Evolutionary conservation across 495 filamentous ascomycete genomes (phyloP), one percentile per base, ranked within the genome.

Genomic region (Lindgomyces ingoldianus): DNA sequence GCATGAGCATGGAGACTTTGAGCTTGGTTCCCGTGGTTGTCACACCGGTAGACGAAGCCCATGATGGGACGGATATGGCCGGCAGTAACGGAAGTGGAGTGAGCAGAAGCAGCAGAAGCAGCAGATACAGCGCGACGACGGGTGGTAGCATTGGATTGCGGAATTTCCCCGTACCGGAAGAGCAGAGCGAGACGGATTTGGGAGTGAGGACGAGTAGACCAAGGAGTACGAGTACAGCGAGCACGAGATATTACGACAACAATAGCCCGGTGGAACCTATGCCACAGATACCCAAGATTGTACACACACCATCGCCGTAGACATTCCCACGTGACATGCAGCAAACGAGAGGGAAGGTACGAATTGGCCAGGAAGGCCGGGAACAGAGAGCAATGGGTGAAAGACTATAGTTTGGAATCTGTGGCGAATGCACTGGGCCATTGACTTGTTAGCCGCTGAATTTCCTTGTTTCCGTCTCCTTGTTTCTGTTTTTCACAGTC

Each of bases 1-100:
- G 65, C 4, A 42, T n/a, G 3, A 62, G 58, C 53, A 54, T 58
- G 44, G 65, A 68, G 14, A 62, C 49, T 1, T 33, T 61, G 16
- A 36, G 14, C 25, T 29, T 68, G 21, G 62, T 68, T n/a, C 65
- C 65, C 1, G 53, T 68, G 2, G 42, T 52, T n/a, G 60, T 68
- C 36, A 68, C 53, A 2, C 59, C 65, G 21, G 52, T 21, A 14
- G 59, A 63, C 26, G 59, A 53, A 19, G 24, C 44, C 3, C 29
- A 9, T n/a, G 54, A 27, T 57, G 51, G 8, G 30, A 14, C 18
- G 18, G 3, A 33, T 18, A 44, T 14, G 14, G 6, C 14, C 33
- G 33, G 33, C 6, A 39, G 33, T 39, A 39, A 6, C 6, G 33
- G 33, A 14, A 39, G 33, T 14, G 33, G 33, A 3, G 51, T 55